A percentile compares a stretch with the other conserved stretches of the same genome.
phyloP scores from a whole-genome alignment of 495 filamentous ascomycete species.

The Xylaria grammica region DNA sequence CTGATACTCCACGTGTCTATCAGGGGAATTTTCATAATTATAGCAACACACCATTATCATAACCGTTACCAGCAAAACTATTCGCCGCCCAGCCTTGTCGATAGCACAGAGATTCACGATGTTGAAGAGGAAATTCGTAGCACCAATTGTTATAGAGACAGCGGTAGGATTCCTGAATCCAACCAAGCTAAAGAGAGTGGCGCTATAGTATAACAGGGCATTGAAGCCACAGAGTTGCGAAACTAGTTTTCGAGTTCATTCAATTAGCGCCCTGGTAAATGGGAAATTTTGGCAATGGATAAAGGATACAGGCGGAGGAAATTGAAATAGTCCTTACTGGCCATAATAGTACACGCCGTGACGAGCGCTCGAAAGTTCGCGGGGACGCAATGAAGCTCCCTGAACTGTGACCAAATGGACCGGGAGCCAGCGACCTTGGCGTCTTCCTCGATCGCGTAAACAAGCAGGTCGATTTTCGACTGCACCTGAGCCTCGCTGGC shows the following conservation, averaged over 20 bases:
- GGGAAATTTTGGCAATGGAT: neutral
- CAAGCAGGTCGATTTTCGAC: conserved; percentile 46
- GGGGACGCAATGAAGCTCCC: conserved; percentile 51
- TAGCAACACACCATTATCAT: neutral
- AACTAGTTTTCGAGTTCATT: conserved; percentile 17
- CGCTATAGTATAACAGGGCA: conserved; percentile 56
- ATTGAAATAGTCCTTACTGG: conserved; percentile 29
- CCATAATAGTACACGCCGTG: conserved; percentile 56
- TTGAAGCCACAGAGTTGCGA: conserved; percentile 55
- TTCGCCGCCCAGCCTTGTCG: conserved; percentile 53
- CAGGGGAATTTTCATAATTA: neutral
- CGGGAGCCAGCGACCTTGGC: conserved; percentile 42
- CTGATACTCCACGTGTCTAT: neutral
- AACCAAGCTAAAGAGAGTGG: conserved; percentile 57
- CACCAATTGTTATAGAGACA: conserved; percentile 55
- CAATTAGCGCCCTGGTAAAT: neutral
- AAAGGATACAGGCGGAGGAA: neutral
- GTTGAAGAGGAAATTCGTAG: conserved; percentile 60
- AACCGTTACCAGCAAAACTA: conserved; percentile 46
- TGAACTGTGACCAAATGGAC: conserved; percentile 45
- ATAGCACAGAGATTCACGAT: conserved; percentile 56
- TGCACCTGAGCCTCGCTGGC: conserved; percentile 44
- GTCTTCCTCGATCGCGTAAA: conserved; percentile 44
- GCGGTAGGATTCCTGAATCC: conserved; percentile 57
- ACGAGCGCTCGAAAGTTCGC: conserved; percentile 54